A percentile compares a stretch with the other conserved stretches of the same genome.
phyloP scores from a whole-genome alignment of 1,284 basidiomycete species.

The Clitocybe nebularis region DNA sequence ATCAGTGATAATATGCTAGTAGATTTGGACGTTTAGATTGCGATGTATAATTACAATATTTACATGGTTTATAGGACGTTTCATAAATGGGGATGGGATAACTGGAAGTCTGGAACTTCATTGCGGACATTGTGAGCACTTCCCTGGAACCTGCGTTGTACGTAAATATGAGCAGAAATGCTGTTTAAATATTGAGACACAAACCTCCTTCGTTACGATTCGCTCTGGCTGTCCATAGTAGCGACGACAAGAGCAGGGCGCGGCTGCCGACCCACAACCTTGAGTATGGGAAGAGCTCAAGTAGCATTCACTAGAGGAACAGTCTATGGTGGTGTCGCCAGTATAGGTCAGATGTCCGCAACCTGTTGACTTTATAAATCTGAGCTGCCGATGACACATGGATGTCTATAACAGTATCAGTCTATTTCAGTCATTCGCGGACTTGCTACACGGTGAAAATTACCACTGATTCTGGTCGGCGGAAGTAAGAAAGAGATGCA shows the following conservation, averaged over 20 bases:
- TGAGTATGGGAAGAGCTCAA: slow-evolving; percentile 47
- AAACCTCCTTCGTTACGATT: slow-evolving; percentile 30
- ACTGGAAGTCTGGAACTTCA: slow-evolving; percentile 7
- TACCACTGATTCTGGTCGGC: slow-evolving; percentile 45
- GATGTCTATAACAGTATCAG: slow-evolving; percentile 18
- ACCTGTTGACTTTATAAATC: slow-evolving; percentile 41
- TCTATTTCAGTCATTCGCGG: slow-evolving; percentile 26
- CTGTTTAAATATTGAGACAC: slow-evolving; percentile 7
- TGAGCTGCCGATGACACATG: slow-evolving; percentile 66
- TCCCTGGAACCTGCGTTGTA: slow-evolving; percentile 34
- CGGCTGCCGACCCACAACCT: slow-evolving; percentile 33
- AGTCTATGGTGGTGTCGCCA: slow-evolving; percentile 52
- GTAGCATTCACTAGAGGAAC: slow-evolving; percentile 38
- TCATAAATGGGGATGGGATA: not conserved
- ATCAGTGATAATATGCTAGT: slow-evolving; percentile 64
- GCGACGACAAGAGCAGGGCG: slow-evolving; percentile 48
- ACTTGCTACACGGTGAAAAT: slow-evolving; percentile 22
- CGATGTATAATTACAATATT: slow-evolving; percentile 1
- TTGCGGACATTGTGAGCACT: slow-evolving; percentile 36
- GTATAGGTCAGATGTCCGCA: slow-evolving; percentile 58
- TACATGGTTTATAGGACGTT: not conserved
- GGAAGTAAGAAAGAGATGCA: slow-evolving; percentile 53
- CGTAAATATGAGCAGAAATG: not conserved
- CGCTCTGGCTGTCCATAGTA: slow-evolving; percentile 47
- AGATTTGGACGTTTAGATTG: slow-evolving; percentile 37